A percentile compares a stretch with the other conserved stretches of the same genome.
These are phyloP conservation scores for Hypomontagnella submonticulosa DNA, from an alignment of 495 filamentous ascomycete species.

Conservation along the genomic window DNA sequence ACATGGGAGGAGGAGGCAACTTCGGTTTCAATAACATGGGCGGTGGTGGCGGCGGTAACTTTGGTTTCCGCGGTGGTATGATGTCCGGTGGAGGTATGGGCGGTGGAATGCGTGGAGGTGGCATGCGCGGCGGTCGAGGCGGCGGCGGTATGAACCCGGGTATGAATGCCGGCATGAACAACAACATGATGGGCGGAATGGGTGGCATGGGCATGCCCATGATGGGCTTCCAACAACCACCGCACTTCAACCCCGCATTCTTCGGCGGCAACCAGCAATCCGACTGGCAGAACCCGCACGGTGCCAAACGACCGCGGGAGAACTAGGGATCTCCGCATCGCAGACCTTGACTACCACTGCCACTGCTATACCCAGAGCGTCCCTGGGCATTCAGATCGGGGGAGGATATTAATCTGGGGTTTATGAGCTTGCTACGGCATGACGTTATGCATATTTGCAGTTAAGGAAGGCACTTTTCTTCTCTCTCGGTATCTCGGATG, in stretches of 20 bases:
- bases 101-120: conserved; percentile 73
- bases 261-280: conserved; percentile 70
- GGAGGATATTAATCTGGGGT: no score
- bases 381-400: no score
- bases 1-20: conserved; percentile 49
- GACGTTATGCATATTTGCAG: no score
- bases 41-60: conserved; percentile 66
- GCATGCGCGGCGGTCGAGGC: conserved; percentile 79
- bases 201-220: conserved; percentile 71
- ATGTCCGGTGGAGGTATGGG: conserved; percentile 76
- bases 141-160: conserved; percentile 62
- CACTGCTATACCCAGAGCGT: no score
- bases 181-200: conserved; percentile 66
- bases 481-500: no score
- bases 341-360: no score
- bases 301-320: conserved; percentile 79
- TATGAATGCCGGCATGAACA: conserved; percentile 61
- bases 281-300: conserved; percentile 81
- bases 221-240: conserved; percentile 73
- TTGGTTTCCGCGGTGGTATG: conserved; percentile 62
- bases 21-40: conserved; percentile 62
- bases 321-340: conserved; percentile 55
- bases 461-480: no score
- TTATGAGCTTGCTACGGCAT: no score
- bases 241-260: conserved; percentile 84